A percentile compares a stretch with the other conserved stretches of the same genome.
These are phyloP conservation scores for Aspergillus ostianus DNA, from an alignment of 495 filamentous ascomycete genomes.

Conservation along the genomic window DNA sequence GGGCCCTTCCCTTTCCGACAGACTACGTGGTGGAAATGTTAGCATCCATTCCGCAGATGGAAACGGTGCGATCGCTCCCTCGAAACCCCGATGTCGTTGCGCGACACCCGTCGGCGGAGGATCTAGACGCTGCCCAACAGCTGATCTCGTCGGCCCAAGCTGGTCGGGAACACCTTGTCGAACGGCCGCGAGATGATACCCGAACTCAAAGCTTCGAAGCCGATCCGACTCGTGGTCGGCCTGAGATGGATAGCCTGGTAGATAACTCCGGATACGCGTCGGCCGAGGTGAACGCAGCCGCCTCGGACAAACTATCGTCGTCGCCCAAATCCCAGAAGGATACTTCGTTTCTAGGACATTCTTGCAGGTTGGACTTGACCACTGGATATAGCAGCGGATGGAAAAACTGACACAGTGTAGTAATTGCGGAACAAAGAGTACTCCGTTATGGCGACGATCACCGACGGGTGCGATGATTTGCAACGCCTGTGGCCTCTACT, in stretches of 20 bases:
- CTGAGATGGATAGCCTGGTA: conserved; percentile 16
- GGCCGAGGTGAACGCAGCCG: conserved; percentile 7
- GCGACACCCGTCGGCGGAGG: conserved; percentile 46
- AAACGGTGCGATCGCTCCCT: conserved; percentile 39
- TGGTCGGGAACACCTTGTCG: conserved; percentile 39
- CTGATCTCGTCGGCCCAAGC: conserved; percentile 46
- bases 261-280: conserved; percentile 12
- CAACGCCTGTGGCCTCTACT: conserved; percentile 95
- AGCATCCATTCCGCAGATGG: conserved; percentile 43
- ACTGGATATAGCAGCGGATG: neutral
- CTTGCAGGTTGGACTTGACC: conserved; percentile 49
- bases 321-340: conserved; percentile 40
- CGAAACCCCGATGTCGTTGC: conserved; percentile 30
- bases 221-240: conserved; percentile 4
- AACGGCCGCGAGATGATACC: conserved; percentile 27
- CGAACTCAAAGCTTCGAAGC: conserved; percentile 17
- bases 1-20: conserved; percentile 1
- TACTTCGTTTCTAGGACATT: conserved; percentile 47
- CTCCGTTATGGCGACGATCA: conserved; percentile 91
- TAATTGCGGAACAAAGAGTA: conserved; percentile 92
- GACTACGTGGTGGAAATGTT: conserved; percentile 33
- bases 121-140: conserved; percentile 48
- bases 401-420: conserved; percentile 46
- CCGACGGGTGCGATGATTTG: conserved; percentile 93
- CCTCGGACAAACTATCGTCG: conserved; percentile 24